Base-by-base conservation (phyloP, 257 asterid species). In the Perilla frutescens region DNA sequence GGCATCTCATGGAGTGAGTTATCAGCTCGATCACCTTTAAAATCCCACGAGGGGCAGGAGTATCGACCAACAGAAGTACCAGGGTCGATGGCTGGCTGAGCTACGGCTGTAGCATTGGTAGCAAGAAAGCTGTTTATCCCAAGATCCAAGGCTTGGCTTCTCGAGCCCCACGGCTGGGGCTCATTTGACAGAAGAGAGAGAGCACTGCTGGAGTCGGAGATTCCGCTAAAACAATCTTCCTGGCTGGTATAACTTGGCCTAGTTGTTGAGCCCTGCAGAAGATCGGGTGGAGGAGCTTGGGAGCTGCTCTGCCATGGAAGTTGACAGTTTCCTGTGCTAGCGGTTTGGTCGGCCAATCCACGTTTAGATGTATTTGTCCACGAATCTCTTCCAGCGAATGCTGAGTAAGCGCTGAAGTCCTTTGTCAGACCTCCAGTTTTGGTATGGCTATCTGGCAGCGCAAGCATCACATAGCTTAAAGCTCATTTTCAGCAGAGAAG, bases 161-260 rank as follows among this genome's bases (percentile, higher is more conserved):
- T 84, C 44, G 93, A 81, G 82, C 72, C 81, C 96, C 96, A 93
- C 45, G 93, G 85, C 60, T 87, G 92, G 65, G 80, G 37, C 37
- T 34, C 37, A 4, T 34, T 93, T 93, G 98, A 93, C 97, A 89
- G 97, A 91, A 93, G 98, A 93, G 96, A 93, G 98, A 87, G 98
- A 93, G 96, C 98, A 81, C 82, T 77, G 76, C 70, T 74, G 81
- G 93, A 86, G 78, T 80, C 87, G 0, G 90, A 79, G 74, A 76
- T 85, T 64, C 87, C 87, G 12, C 49, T 48, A 69, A 66, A 86
- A 72, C 87, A 76, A 67, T 87, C 84, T 45, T 81, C 87, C 0
- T 88, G 79, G 70, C 72, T 71, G 1, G 73, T 49, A 62, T 74
- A 82, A 70, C 81, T n/a, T 14, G 87, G 76, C 80, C 37, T 34